Base-by-base conservation (phyloP, 2,329 filamentous ascomycete genomes). In the Penicillium olsonii region DNA sequence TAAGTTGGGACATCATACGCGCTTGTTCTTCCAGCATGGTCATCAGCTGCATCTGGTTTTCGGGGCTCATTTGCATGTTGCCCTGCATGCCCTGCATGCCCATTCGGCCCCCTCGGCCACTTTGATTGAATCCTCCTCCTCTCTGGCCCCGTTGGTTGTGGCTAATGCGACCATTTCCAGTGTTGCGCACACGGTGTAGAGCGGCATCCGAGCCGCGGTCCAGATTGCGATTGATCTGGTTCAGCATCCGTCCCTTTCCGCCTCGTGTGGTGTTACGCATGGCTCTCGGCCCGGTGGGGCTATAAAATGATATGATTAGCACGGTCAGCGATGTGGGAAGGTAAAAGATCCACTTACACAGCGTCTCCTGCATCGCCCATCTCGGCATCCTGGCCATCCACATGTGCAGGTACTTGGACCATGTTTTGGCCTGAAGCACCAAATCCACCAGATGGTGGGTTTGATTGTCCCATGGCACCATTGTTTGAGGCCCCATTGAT, bases 231-330 rank as follows among this genome's bases (percentile, higher is more conserved):
- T 87, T 85, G 66, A 95, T 82, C 60, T 96, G 90, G 42, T 90
- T 90, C 48, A 96, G 79, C 78, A 96, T 85, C 54, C 90, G 84
- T 69, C 90, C 91, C 51, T 89, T 84, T 46, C 83, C 80, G 47
- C 79, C 77, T 59, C 78, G 82, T 44, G 83, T 83, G 68, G 83
- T 83, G 68, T 87, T 90, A 65, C 94, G 88, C 91, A 97, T 96
- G 27, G 92, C 91, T 69, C 92, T 94, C 15, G 94, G 94, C 48
- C 92, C 94, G 43, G 91, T 97, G 9, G 94, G 94, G 65, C 92
- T 96, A 64, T 51, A 33, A 9, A 45, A 42, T 27, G 50, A 82
- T 71, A 82, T 76, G 66, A 48, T 53, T 18, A 56, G 49, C 51
- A 35, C 33, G 6, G 15, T 35, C n/a, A 20, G 15, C 2, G 14